Conservation (phyloP, 352 stramenopile species). For the Phytophthora litchii region DNA sequence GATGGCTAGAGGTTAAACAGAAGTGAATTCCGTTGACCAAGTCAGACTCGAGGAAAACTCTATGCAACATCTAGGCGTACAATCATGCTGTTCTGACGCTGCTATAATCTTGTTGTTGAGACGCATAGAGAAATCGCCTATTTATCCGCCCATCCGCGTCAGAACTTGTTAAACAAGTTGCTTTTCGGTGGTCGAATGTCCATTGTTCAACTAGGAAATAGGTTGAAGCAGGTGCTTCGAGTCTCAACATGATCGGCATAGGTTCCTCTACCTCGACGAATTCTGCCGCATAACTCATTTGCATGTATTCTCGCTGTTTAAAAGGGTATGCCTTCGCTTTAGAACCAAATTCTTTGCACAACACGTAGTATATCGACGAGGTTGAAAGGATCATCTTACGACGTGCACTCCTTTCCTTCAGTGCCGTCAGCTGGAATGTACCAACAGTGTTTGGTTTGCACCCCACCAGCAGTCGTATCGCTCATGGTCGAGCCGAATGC, state of each 20-base stretch:
- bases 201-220: constrained; percentile 15
- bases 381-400: background rate
- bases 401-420: constrained; percentile 26
- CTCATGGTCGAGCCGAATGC: constrained; percentile 46
- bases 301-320: no score
- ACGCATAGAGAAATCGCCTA: constrained; percentile 6
- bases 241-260: background rate
- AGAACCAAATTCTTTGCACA: no score
- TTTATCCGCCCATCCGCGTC: background rate
- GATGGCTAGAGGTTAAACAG: constrained; percentile 17
- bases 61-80: background rate
- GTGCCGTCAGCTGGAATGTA: constrained; percentile 59
- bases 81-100: background rate
- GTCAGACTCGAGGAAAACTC: background rate
- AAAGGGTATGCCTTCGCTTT: no score
- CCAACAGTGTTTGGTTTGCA: constrained; percentile 71
- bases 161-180: constrained; percentile 17
- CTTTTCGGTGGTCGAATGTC: constrained; percentile 22
- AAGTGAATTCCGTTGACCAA: constrained; percentile 12
- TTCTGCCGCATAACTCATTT: no score
- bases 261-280: no score
- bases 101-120: background rate
- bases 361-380: no score
- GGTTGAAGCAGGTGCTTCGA: constrained; percentile 20
- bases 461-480: constrained; percentile 41